Conservation (phyloP, 805 yeast genomes). For the Saccharomycopsis fermentans region DNA sequence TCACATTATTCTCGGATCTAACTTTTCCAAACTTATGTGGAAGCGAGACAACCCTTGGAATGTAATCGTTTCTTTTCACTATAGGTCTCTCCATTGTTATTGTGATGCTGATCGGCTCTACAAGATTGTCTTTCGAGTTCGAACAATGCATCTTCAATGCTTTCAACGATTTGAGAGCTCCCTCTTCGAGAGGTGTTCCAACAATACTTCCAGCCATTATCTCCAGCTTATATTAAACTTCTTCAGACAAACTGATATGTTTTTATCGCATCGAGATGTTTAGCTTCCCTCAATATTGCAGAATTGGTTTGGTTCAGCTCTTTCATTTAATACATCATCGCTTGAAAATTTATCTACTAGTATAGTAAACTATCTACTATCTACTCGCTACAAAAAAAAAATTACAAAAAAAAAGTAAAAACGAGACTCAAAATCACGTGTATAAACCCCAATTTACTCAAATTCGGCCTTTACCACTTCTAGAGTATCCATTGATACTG, state of each 20-base stretch:
- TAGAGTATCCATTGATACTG: background rate
- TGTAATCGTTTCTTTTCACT: conserved; percentile 34
- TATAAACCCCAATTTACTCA: background rate
- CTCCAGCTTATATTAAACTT: background rate
- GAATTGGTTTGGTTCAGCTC: too few species aligned
- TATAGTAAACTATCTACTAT: background rate
- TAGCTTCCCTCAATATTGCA: too few species aligned
- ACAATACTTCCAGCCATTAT: background rate
- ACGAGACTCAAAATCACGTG: too few species aligned
- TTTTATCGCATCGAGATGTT: too few species aligned
- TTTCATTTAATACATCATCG: background rate
- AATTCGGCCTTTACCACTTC: background rate
- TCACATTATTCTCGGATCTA: conserved; percentile 32
- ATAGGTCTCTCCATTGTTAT: conserved; percentile 36
- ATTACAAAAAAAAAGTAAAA: background rate
- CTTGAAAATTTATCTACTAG: background rate
- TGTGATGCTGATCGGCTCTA: conserved; percentile 31
- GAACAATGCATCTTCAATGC: background rate
- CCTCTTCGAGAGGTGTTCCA: background rate
- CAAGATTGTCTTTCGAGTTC: background rate
- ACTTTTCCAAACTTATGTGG: conserved; percentile 40
- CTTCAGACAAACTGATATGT: background rate
- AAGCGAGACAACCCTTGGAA: conserved; percentile 44
- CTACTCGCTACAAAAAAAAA: background rate
- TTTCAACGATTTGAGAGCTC: background rate